Evolutionary conservation across 2,329 filamentous ascomycete genomes (phyloP), one percentile per base, ranked within the genome.

Genomic region (Onygena corvina): DNA sequence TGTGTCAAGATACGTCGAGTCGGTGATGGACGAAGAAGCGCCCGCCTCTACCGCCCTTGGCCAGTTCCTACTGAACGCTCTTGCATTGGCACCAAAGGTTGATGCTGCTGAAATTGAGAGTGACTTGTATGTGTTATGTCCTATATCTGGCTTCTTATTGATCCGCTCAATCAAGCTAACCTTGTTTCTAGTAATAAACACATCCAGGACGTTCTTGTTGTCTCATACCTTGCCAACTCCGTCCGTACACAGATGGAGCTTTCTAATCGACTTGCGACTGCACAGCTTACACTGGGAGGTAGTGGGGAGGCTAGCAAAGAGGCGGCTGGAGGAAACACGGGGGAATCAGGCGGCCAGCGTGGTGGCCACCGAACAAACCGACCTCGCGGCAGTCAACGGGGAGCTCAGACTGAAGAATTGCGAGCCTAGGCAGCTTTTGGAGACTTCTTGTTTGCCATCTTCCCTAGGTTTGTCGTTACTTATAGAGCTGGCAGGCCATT

Each of bases 181-280:
- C 38, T 45, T 20, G 34, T 8, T 45, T 30, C 33, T 63, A 80
- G 77, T 80, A 98, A 98, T 80, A 94, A 94, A 76, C 92, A 98
- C 74, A 88, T 98, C 69, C 92, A 98, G 74, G 92, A 98, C 68
- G 89, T 98, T 53, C 81, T 98, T 58, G 89, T 96, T 68, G 89
- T 98, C 61, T 94, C 88, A 58, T 98, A 98, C 75, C 79, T 98
- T 57, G 88, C 92, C 67, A 98, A 96, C 77, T 95, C 88, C 58
- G 94, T 96, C 71, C 87, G 90, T 69, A 96, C 90, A 59, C 92
- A 98, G 75, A 95, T 98, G 73, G 92, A 96, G 64, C 81, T 98
- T 52, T 94, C 89, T 57, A 94, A 96, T 77, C 81, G 90, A 56
- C 75, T 98, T 63, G 90, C 90, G 48, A 92, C 81, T n/a, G 80